Evolutionary conservation across 805 yeast species (phyloP).

Genomic region (Candida tibetensis): DNA sequence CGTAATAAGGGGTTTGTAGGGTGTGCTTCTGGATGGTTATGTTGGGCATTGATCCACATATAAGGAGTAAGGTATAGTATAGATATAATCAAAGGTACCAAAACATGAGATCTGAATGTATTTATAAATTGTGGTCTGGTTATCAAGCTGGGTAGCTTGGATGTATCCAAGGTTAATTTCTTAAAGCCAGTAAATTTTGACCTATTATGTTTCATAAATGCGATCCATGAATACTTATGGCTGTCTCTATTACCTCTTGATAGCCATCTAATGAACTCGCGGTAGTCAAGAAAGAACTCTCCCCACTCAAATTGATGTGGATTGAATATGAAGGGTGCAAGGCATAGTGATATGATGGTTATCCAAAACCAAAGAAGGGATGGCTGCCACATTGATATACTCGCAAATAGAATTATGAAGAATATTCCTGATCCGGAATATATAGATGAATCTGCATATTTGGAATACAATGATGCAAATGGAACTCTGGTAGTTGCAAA

Average conservation of each 20-base stretch:
- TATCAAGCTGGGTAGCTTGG: background rate
- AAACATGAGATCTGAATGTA: conserved; percentile 5
- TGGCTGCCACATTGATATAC: conserved; percentile 78
- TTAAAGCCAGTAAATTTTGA: conserved; percentile 26
- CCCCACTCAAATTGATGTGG: conserved; percentile 52
- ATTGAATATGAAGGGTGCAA: conserved; percentile 52
- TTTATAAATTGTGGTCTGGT: conserved; percentile 1
- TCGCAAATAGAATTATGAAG: conserved; percentile 70
- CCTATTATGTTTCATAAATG: conserved; percentile 42
- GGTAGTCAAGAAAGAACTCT: conserved; percentile 49
- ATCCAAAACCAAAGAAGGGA: conserved; percentile 61
- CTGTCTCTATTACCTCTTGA: conserved; percentile 71
- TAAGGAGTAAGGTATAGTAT: conserved; percentile 53
- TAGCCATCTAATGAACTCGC: conserved; percentile 65
- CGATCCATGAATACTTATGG: conserved; percentile 77
- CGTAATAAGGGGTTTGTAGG: conserved; percentile 53
- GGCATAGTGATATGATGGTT: conserved; percentile 43
- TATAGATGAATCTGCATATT: conserved; percentile 73
- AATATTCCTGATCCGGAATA: conserved; percentile 73
- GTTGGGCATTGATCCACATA: conserved; percentile 80
- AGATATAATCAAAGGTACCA: conserved; percentile 1
- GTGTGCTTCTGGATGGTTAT: conserved; percentile 54
- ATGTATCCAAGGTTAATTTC: conserved; percentile 1
- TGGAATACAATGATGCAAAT: conserved; percentile 68
- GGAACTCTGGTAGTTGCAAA: conserved; percentile 82